Base-by-base conservation (phyloP, 140 eudicot species). In the Bidens hawaiensis region DNA sequence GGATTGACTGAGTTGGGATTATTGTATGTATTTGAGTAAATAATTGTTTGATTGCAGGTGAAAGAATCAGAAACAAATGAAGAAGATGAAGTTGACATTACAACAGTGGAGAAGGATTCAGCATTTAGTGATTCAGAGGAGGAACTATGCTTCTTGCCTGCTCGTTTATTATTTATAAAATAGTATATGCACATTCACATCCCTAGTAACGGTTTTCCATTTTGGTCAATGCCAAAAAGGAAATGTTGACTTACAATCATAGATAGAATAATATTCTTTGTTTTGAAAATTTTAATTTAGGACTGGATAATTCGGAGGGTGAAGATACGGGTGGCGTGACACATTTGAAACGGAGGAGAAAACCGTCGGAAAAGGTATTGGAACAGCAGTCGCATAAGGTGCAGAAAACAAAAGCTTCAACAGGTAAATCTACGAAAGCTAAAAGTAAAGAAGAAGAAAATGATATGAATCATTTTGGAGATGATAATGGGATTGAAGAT, bases 41-140 rank as follows among this genome's bases (percentile, higher is more conserved):
- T 8, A n/a, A 36, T 67, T 38, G 13, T 38, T 47, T 12, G 17
- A 71, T 64, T 70, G 45, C 80, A 90, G 97, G 89, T 77, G 48
- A 91, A 81, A 82, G 89, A 88, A 64, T 78, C 82, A 23, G 81
- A 66, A 65, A 79, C 60, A 26, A 78, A 88, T 42, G 89, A 91
- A 78, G 96, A 88, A 82, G 96, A 82, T 13, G 99, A 91, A 59
- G 81, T 91, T 16, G 99, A 91, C 71, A 85, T 91, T 61, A 10
- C 76, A 36, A 72, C 83, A 0, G 79, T 82, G 68, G 99, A 88
- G 47, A 76, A 76, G 70, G 96, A 85, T 68, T 78, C 89, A 6
- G 43, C 85, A 67, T 83, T 84, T 62, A 91, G 99, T 59, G 99
- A 91, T 83, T 91, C 96, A 33, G 99, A 91, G 58, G 96, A 81